Base-by-base conservation (phyloP, 805 yeast species). In the Metschnikowia aberdeeniae region DNA sequence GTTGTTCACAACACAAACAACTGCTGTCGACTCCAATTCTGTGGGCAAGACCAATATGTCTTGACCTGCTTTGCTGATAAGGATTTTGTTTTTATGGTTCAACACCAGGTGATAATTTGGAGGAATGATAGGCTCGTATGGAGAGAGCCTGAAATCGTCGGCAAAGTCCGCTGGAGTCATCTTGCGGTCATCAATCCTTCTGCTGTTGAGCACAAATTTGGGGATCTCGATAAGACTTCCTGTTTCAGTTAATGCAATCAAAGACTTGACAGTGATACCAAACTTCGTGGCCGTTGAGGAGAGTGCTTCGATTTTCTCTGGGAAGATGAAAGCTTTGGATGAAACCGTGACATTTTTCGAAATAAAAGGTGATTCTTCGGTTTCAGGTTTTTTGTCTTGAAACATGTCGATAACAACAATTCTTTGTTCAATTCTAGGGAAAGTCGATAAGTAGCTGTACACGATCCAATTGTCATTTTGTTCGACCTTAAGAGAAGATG, bases 391-490 rank as follows among this genome's bases (percentile, higher is more conserved):
- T 56, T 88, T 95, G 6, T 40, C 36, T 34, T 45, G 52, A 63
- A 80, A 93, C 33, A 93, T 63, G 60, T 93, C 97, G 55, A 88
- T 68, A 3, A 86, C 89, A 12, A 75, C 80, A 11, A 93, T 58
- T 54, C 82, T 77, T 47, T 70, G 76, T 47, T 70, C 74, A 40
- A 78, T 76, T 17, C 70, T 60, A 9, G 83, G 82, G 2, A 60
- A 60, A 1, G 59, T 57, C 45, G 82, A 75, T 57, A 74, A 78
- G 55, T 80, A 83, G 0, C 90, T 70, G 58, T 86, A 84, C 9
- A 87, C 73, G 13, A 89, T 68, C 86, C 93, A 92, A 64, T 90
- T 81, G 59, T 92, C 98, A 40, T 89, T 93, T 62, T 81, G 76
- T 1, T 81, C 70, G 24, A 88, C 55, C 19, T 74, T 66, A 26